Evolutionary conservation across 257 asterid species (phyloP), one percentile per base, ranked within the genome.

Genomic region (Penstemon eatonii): DNA sequence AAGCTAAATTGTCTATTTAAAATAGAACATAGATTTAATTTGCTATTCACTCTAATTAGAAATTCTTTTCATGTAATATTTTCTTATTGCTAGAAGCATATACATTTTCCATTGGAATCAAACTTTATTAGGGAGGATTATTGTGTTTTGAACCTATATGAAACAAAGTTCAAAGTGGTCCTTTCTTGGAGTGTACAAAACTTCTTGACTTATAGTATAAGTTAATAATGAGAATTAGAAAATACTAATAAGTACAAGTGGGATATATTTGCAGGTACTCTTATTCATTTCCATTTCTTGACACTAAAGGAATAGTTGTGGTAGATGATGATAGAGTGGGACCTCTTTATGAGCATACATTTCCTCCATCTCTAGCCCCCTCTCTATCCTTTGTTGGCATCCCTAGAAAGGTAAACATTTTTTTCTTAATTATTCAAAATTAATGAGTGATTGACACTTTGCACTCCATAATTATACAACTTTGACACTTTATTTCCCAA

Each of bases 241-340:
- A n/a, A n/a, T 19, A 19, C 25, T 19, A 19, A 19, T 19, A 19
- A 19, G 25, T 19, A 19, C 25, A 1, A 19, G 25, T 74, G 75
- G 79, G 63, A 41, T 47, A 53, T 71, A 45, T 54, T 49, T 80
- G 81, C 82, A 90, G 97, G 85, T 91, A 87, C 76, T 76, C 90
- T 15, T 91, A 91, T 69, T 77, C 96, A 66, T 87, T 89, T 63
- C 98, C 98, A 71, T 91, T 85, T 84, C 98, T 91, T 78, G 98
- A 89, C 82, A 87, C 98, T 79, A 87, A 91, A 91, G 98, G 96
- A 63, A 87, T 87, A 56, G 94, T 91, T 11, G 70, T 45, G 13
- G 73, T 91, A 41, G 95, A 91, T 69, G 95, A 84, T 79, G 80
- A 84, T 36, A 85, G 96, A 63, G 98, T 91, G 81, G 98, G 95